Conservation (phyloP, 176 grass and related monocot genomes). For the Oryza meyeriana region DNA sequence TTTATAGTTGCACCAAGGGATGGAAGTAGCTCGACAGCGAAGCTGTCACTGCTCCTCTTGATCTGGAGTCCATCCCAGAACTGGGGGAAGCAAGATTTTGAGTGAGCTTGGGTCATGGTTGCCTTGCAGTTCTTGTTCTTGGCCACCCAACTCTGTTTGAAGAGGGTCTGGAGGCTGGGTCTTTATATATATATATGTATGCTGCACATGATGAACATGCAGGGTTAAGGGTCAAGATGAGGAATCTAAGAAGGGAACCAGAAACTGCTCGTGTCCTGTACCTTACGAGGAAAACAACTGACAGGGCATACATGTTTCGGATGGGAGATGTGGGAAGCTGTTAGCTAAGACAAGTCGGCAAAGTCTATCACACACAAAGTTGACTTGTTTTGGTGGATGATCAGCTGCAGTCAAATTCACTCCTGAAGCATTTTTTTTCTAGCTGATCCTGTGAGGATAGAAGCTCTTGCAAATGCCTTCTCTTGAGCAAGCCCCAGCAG, state of each 20-base stretch:
- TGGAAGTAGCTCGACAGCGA: conserved; percentile 69
- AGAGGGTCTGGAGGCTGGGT: conserved; percentile 27
- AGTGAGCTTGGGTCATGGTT: conserved; percentile 45
- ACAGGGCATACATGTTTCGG: neutral
- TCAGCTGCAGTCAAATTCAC: neutral
- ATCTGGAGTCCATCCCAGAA: conserved; percentile 47
- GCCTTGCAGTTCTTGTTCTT: conserved; percentile 23
- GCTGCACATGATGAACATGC: conserved; percentile 31
- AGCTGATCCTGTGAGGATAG: neutral
- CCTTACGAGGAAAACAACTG: conserved; percentile 45
- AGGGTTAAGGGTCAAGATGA: conserved; percentile 12
- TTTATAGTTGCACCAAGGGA: conserved; percentile 77
- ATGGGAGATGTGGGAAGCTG: neutral
- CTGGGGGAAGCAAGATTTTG: conserved; percentile 37
- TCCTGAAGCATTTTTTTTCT: neutral
- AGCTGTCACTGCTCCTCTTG: conserved; percentile 37
- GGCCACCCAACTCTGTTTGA: conserved; percentile 11
- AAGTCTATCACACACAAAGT: neutral
- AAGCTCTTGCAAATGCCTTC: neutral
- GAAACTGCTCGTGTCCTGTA: conserved; percentile 32
- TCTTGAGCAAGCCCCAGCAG: neutral
- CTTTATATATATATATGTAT: conserved; percentile 43
- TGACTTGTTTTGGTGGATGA: neutral
- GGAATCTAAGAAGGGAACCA: conserved; percentile 39
- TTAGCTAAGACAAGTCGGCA: neutral